A percentile compares a stretch with the other conserved stretches of the same genome.
Conservation (phyloP, 2,329 filamentous ascomycete genomes). For the Aspergillus felis region DNA sequence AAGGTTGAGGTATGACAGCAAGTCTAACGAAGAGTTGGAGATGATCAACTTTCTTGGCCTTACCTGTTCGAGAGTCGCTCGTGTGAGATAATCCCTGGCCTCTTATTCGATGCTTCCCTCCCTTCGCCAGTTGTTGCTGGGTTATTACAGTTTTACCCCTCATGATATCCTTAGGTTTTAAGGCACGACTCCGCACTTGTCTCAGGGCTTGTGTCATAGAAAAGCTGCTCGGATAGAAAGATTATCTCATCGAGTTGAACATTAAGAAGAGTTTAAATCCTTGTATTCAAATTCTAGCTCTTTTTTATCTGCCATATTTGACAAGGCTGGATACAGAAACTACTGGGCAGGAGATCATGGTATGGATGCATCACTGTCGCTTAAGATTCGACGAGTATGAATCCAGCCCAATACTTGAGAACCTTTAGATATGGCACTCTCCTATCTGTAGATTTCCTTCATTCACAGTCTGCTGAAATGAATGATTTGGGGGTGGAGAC, state of each 20-base stretch:
- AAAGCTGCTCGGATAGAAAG: neutral
- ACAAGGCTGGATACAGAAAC: neutral
- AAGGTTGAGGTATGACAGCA: constrained; percentile 3
- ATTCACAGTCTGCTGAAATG: neutral
- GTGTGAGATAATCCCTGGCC: constrained; percentile 1
- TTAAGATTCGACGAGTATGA: neutral
- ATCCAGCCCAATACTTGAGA: too few species aligned
- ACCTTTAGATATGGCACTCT: neutral
- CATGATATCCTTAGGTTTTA: neutral
- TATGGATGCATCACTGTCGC: neutral
- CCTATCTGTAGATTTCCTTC: neutral
- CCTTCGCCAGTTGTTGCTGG: neutral
- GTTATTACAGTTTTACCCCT: neutral
- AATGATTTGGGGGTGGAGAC: neutral
- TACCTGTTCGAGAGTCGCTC: neutral
- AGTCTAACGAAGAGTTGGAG: neutral
- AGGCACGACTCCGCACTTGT: neutral
- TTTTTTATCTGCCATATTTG: too few species aligned
- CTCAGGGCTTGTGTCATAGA: neutral
- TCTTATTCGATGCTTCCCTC: constrained; percentile 1
- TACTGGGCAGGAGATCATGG: neutral
- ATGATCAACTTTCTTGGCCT: neutral
- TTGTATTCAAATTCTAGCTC: neutral
- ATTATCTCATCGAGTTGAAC: neutral
- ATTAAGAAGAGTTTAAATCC: too few species aligned